Evolutionary conservation across 139 green algal genomes (phyloP), one percentile per base, ranked within the genome.

Genomic region (Tetradesmus obliquus): DNA sequence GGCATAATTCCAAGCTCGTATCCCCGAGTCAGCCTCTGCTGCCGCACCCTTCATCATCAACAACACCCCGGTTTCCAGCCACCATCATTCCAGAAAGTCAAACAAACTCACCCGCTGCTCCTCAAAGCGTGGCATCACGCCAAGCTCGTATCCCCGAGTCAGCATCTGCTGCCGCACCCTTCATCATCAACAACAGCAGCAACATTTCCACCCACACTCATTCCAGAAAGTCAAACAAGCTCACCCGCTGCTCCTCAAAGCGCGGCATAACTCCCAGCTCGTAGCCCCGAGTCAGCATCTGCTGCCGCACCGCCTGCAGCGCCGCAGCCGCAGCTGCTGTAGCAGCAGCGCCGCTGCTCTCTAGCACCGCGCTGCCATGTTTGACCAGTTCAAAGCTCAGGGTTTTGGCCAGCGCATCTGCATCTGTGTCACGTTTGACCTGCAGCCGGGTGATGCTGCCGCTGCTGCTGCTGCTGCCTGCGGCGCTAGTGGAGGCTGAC

Each of bases 351-450:
- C 86, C 86, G 12, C 55, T 62, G 45, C 55, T 81, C 54, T 60
- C 12, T 45, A 90, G 53, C 51, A 72, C 53, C 45, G 71, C 86
- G 24, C 58, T 71, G 53, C 86, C 86, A 9, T 83, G 9, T 45
- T 84, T 90, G 20, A 90, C 24, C 86, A 90, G 51, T 22, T 83
- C 71, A 72, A 90, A 90, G 8, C 22, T 72, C 13, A 90, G 86
- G 2, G 86, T 90, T 17, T 83, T 83, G 2, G 71, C 86, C 53
- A 90, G 71, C 8, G 51, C 86, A 5, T 69, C 55, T 15, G 71
- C 19, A 55, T 83, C 71, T 55, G 86, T 90, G 86, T 2, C 45
- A 13, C 22, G 12, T 19, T 71, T 83, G 51, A 90, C 86, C 8
- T 60, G 55, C 8, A 90, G 86, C 7, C 58, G 55, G 5, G 58